Conservation (phyloP, 805 yeast genomes). For the Metschnikowia reukaufii region DNA sequence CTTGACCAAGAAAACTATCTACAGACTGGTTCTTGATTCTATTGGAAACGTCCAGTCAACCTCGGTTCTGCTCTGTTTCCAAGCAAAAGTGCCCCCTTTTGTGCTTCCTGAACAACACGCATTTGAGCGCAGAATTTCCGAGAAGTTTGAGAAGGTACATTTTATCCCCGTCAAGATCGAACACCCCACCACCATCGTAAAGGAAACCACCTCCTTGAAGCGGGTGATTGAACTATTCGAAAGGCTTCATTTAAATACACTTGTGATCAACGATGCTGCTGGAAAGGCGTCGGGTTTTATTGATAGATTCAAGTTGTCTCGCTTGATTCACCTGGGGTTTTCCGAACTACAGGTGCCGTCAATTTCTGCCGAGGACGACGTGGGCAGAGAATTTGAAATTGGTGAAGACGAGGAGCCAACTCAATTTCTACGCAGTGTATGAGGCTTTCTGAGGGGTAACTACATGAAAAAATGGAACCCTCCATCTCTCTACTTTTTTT, state of each 20-base stretch:
- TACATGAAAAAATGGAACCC: not conserved
- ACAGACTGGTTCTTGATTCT: constrained; percentile 13
- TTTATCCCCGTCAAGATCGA: constrained; percentile 13
- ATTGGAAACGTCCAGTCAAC: constrained; percentile 19
- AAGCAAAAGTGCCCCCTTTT: constrained; percentile 9
- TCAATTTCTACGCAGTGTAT: not conserved
- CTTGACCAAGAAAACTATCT: constrained; percentile 30
- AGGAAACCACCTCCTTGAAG: constrained; percentile 32
- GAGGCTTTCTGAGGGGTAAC: not conserved
- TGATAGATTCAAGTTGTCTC: constrained; percentile 37
- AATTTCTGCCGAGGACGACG: constrained; percentile 3
- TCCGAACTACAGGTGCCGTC: constrained; percentile 17
- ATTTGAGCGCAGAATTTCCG: constrained; percentile 9
- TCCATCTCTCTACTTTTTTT: too few relatives aligned
- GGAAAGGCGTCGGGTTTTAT: constrained; percentile 35
- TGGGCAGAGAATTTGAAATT: constrained; percentile 26
- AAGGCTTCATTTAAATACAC: constrained; percentile 37
- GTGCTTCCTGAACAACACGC: constrained; percentile 4
- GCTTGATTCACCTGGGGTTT: constrained; percentile 30
- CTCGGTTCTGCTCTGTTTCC: constrained; percentile 14
- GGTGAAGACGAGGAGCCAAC: constrained; percentile 10
- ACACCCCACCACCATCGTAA: constrained; percentile 26
- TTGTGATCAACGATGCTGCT: constrained; percentile 26
- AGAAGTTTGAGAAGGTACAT: constrained; percentile 1
- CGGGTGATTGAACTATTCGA: constrained; percentile 39